A percentile compares a stretch with the other conserved stretches of the same genome.
phyloP scores from a whole-genome alignment of 2,329 filamentous ascomycete genomes.

The Dryadomyces quercivorus region DNA sequence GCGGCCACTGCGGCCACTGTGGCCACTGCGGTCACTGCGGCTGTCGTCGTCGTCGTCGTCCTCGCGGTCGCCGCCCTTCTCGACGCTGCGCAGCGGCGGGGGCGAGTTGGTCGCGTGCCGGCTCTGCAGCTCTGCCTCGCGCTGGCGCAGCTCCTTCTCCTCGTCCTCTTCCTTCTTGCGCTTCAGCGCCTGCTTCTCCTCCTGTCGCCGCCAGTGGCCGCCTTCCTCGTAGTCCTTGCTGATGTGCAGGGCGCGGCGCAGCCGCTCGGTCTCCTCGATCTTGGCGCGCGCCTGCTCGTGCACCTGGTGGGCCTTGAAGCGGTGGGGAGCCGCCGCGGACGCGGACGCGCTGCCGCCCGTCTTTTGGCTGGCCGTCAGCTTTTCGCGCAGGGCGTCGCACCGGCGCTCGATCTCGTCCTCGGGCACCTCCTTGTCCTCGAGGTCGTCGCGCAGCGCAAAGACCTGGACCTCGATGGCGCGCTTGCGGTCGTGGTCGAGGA shows the following conservation, averaged over 20 bases:
- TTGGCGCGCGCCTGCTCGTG: slow-evolving; percentile 95
- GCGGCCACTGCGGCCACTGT: not conserved
- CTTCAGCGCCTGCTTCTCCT: slow-evolving; percentile 44
- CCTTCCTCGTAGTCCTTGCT: slow-evolving; percentile 77
- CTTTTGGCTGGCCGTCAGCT: slow-evolving; percentile 34
- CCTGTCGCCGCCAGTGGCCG: slow-evolving; percentile 73
- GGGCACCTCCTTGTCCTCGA: slow-evolving; percentile 81
- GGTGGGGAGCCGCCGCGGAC: slow-evolving; percentile 23
- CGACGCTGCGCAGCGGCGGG: not conserved
- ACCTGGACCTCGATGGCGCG: slow-evolving; percentile 88
- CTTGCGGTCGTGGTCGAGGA: slow-evolving; percentile 87
- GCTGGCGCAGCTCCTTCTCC: not conserved
- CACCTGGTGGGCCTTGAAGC: slow-evolving; percentile 83
- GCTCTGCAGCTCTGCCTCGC: not conserved
- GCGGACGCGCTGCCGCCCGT: slow-evolving; percentile 17
- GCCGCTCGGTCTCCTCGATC: slow-evolving; percentile 83
- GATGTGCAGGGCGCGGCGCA: slow-evolving; percentile 79
- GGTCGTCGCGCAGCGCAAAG: slow-evolving; percentile 73
- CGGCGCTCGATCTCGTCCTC: slow-evolving; percentile 81
- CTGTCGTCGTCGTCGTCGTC: not conserved
- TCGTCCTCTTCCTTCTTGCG: slow-evolving; percentile 18
- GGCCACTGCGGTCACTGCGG: not conserved
- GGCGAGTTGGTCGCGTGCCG: not conserved
- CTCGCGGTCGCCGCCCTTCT: not conserved
- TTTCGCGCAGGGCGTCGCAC: slow-evolving; percentile 54